Base-by-base conservation (phyloP, 306 rosid species). In the Sechiopsis laciniata region DNA sequence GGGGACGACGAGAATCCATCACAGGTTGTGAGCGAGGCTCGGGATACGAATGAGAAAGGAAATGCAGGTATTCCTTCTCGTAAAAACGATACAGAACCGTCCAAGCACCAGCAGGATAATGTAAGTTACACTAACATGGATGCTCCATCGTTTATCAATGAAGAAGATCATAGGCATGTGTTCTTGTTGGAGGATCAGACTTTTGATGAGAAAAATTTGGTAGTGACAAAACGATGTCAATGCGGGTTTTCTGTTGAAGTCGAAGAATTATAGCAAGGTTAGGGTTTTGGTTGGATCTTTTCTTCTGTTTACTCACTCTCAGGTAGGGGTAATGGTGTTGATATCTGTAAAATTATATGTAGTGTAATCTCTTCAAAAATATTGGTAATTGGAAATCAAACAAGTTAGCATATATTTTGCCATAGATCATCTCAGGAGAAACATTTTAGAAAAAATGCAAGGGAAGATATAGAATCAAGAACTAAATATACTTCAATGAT, bases 181-280 rank as follows among this genome's bases (percentile, higher is more conserved):
- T 90, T 93, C 74, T 45, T 85, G 84, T 87, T 82, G 78, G 91
- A 85, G 84, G 54, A 72, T 3, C 94, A 83, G 81, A 82, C 79
- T 76, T 85, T 81, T 76, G 96, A 93, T 51, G 78, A 82, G 80
- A 85, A 55, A 54, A 84, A 78, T 72, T 82, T 79, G 76, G 71
- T 93, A 53, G 77, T 87, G 59, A 90, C 87, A 60, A 90, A 86
- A 75, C 84, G 94, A 72, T 90, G 97, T 55, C 82, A 71, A 2
- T 93, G 97, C 78, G 97, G 97, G 15, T 90, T 93, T 80, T 85
- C 96, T 9, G 83, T 93, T 65, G 89, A 88, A 85, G 92, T 89
- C 10, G 98, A 93, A 80, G 94, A 90, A 69, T 72, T 93, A 35
- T 90, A 90, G 84, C 13, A 19, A 22, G 6, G 48, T 26, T 29